phyloP scores from a whole-genome alignment of 2,329 filamentous ascomycete species.

The Beauveria sp. region DNA sequence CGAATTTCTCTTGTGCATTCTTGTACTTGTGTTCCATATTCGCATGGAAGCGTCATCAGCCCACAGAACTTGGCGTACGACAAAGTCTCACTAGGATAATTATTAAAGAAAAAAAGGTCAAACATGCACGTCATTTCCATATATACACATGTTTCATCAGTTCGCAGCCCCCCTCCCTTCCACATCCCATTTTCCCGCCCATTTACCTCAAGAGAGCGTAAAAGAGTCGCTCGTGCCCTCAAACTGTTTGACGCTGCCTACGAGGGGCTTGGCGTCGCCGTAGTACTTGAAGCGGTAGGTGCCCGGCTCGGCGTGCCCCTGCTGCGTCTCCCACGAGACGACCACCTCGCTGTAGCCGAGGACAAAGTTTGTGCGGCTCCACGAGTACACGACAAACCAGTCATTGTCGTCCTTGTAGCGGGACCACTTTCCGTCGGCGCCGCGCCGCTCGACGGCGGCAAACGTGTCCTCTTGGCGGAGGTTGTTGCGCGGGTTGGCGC shows the following conservation, averaged over 20 bases:
- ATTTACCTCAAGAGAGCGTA: constrained; percentile 7
- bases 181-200: no score
- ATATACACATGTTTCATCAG: not conserved
- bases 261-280: constrained; percentile 67
- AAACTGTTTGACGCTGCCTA: constrained; percentile 58
- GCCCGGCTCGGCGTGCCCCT: constrained; percentile 45
- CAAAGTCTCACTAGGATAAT: not conserved
- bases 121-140: not conserved
- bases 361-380: constrained; percentile 63
- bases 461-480: constrained; percentile 72
- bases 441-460: constrained; percentile 62
- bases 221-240: constrained; percentile 58
- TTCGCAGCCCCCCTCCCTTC: not conserved
- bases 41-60: no score
- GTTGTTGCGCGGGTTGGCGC: constrained; percentile 85
- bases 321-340: constrained; percentile 62
- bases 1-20: not conserved
- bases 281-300: constrained; percentile 76
- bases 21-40: not conserved
- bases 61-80: not conserved
- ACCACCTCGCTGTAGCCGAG: constrained; percentile 71
- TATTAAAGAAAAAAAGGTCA: not conserved
- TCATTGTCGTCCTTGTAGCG: constrained; percentile 66
- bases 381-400: constrained; percentile 76
- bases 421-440: constrained; percentile 46